Base-by-base conservation (phyloP, 164 flowering plant species). In the Piper betle region DNA sequence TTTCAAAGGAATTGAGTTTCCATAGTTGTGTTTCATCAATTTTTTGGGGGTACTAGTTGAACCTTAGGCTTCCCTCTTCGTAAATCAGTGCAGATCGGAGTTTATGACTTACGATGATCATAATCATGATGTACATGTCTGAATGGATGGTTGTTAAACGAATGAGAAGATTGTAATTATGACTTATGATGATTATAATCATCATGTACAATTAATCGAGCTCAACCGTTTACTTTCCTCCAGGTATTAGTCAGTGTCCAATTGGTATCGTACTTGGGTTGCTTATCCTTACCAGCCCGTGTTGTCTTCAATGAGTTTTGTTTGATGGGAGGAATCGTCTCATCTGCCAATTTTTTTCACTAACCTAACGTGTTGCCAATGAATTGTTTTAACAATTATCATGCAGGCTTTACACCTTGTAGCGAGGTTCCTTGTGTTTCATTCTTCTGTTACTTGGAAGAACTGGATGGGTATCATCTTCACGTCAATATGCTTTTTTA, bases 371-470 rank as follows among this genome's bases (percentile, higher is more conserved):
- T 8, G 12, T 43, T 8, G 50, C 50, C 10, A 43, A 43, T 3
- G 10, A 43, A 43, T 43, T 2, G 12, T 43, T 43, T 43, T 2
- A 3, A 1, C 8, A 43, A 3, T 3, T 43, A 6, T n/a, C 13
- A 6, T 68, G 48, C 63, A 90, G 97, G 88, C 71, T 55, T 66
- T 85, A 25, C 84, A 85, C 76, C 52, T 87, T 9, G 43, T 86
- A 61, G 77, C 81, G 53, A 80, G 94, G 78, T 71, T 85, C 76
- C 66, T 83, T 61, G 59, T 84, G 59, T 81, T 82, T 57, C 71
- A 82, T 68, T 85, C 96, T 25, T 74, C 80, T 64, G 64, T 88
- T 73, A 85, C 82, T 2, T 88, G 97, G 97, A 86, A 82, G 74
- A 92, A 91, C 66, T 82, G 82, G 82, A 42, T 77, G 52, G 97